Evolutionary conservation across 371 early-diverging fungal species (phyloP), one percentile per base, ranked within the genome.

Genomic region (Mortierella polycephala): DNA sequence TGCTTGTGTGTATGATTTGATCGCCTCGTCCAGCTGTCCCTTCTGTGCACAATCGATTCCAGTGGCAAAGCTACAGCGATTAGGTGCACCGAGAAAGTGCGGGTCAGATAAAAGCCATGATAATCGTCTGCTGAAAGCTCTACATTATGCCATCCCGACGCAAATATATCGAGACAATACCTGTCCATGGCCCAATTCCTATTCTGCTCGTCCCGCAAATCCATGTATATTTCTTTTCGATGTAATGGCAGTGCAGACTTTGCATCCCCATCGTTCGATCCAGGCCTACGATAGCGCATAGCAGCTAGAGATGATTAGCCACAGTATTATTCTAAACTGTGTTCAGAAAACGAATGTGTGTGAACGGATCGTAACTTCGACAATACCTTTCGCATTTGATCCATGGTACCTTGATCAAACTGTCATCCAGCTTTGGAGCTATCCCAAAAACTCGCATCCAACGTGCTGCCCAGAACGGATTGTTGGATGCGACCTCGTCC

Each of bases 361-460:
- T 4, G 30, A 30, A 30, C 30, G 30, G 30, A 30, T 30, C 30
- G 30, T 30, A 30, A 30, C 30, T 1, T 30, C 4, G 30, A 30
- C 30, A 30, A 30, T 30, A 69, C 79, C 79, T 79, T 58, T 79
- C 79, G 52, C 79, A 79, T 51, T 72, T 79, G 66, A 79, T 60
- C 72, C 73, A 73, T 13, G 79, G 79, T 1, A 79, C 79, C 56
- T 79, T 79, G 39, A 79, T 69, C 42, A 79, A 62, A 23, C 79
- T 79, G 54, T 79, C 79, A 45, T 79, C 79, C 47, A 79, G 52
- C 21, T 51, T 68, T 20, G 79, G 79, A 23, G 73, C 67, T 45
- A 65, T 69, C 2, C 79, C 79, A 60, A 79, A 79, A 47, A 79
- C 73, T 55, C 63, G 57, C 79, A 79, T 79, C 79, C 79, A 79